phyloP scores from a whole-genome alignment of 1,139 yeast genomes.

The Sugiyamaella pinicola region DNA sequence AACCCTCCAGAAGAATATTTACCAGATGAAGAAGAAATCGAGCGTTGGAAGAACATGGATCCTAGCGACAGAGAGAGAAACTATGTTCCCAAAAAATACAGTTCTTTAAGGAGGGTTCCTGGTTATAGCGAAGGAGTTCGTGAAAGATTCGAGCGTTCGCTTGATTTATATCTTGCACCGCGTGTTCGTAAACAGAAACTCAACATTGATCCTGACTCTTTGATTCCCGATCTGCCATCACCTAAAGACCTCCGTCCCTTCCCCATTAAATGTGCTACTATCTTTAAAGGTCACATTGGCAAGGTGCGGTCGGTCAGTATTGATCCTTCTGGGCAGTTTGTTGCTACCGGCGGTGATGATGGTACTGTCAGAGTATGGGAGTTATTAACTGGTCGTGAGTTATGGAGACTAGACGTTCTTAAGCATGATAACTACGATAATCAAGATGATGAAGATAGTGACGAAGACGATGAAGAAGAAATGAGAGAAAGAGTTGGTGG shows the following conservation, averaged over 20 bases:
- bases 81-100: constrained; percentile 80
- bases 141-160: constrained; percentile 90
- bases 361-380: constrained; percentile 98
- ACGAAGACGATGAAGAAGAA: constrained; percentile 42
- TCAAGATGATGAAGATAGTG: constrained; percentile 48
- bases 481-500: constrained; percentile 30
- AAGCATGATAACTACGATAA: constrained; percentile 42
- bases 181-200: constrained; percentile 89
- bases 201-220: constrained; percentile 93
- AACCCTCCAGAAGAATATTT: constrained; percentile 97
- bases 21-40: constrained; percentile 73
- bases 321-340: constrained; percentile 90
- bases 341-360: constrained; percentile 98
- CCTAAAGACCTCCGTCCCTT: constrained; percentile 98
- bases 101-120: constrained; percentile 86
- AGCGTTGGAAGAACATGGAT: constrained; percentile 70
- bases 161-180: constrained; percentile 94
- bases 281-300: constrained; percentile 80
- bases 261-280: constrained; percentile 88
- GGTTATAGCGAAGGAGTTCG: constrained; percentile 84
- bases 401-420: constrained; percentile 63
- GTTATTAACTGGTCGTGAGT: constrained; percentile 90
- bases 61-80: constrained; percentile 79
- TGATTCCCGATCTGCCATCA: constrained; percentile 94
- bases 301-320: constrained; percentile 79